A percentile compares a stretch with the other conserved stretches of the same genome.
These are phyloP conservation scores for Lycium barbarum DNA, from an alignment of 257 asterid species.

Conservation along the genomic window DNA sequence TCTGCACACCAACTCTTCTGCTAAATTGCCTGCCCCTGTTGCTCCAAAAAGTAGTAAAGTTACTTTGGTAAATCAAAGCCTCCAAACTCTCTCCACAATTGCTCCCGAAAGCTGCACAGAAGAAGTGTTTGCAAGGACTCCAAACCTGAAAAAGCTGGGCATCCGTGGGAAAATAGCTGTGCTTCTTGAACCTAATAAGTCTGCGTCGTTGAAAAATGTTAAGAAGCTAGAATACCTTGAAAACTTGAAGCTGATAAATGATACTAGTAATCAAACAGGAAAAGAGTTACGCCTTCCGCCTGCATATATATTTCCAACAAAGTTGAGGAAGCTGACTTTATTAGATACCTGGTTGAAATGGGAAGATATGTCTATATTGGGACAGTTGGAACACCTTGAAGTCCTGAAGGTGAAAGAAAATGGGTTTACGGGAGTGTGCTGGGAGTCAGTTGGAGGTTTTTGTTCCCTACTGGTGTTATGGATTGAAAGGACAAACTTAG, in stretches of 20 bases:
- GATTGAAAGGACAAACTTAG: slow-evolving; percentile 43
- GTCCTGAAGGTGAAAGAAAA: slow-evolving; percentile 39
- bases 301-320: slow-evolving; percentile 34
- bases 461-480: slow-evolving; percentile 40
- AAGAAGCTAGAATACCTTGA: slow-evolving; percentile 42
- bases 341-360: slow-evolving; percentile 41
- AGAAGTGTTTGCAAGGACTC: slow-evolving; percentile 32
- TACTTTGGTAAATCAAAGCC: slow-evolving; percentile 34
- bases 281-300: slow-evolving; percentile 29
- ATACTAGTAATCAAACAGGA: slow-evolving; percentile 25
- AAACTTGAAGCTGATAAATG: slow-evolving; percentile 37
- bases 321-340: slow-evolving; percentile 33
- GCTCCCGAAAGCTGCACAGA: slow-evolving; percentile 42
- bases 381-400: slow-evolving; percentile 40
- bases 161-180: slow-evolving; percentile 31
- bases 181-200: slow-evolving; percentile 34
- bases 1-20: slow-evolving; percentile 38
- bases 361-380: slow-evolving; percentile 44
- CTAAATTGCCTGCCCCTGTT: slow-evolving; percentile 26
- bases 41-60: not conserved
- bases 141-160: slow-evolving; percentile 36
- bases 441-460: slow-evolving; percentile 42
- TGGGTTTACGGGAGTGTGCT: slow-evolving; percentile 38
- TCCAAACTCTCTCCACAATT: slow-evolving; percentile 38
- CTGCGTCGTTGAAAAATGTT: slow-evolving; percentile 22